Evolutionary conservation across 2,329 filamentous ascomycete genomes (phyloP).

Genomic region (Atkinsonella hypoxylon): DNA sequence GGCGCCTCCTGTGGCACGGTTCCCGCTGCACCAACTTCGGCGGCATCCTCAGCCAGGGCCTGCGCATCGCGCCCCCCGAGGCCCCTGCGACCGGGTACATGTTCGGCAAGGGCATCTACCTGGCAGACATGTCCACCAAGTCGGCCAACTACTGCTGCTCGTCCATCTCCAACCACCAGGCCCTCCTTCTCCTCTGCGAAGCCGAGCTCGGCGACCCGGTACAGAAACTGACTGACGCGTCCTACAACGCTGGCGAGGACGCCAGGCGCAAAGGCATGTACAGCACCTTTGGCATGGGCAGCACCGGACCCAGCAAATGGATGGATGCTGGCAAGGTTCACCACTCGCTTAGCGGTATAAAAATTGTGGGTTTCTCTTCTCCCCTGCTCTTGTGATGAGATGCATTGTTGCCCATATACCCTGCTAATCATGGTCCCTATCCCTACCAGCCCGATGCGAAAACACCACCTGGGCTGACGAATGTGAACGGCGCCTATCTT

Average conservation of each 20-base stretch:
- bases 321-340: slow-evolving; percentile 62
- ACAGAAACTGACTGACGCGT: slow-evolving; percentile 44
- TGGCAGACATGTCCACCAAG: slow-evolving; percentile 77
- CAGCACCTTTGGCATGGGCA: slow-evolving; percentile 61
- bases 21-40: slow-evolving; percentile 75
- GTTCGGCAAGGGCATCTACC: slow-evolving; percentile 84
- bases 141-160: slow-evolving; percentile 66
- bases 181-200: slow-evolving; percentile 71
- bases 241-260: slow-evolving; percentile 51
- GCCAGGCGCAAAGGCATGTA: slow-evolving; percentile 48
- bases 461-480: slow-evolving; percentile 34
- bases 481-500: slow-evolving; percentile 33
- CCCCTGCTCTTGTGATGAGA: background rate
- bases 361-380: slow-evolving; percentile 43
- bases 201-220: slow-evolving; percentile 65
- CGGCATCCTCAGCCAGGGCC: slow-evolving; percentile 75
- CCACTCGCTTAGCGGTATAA: slow-evolving; percentile 50
- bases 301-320: slow-evolving; percentile 54
- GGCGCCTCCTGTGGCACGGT: slow-evolving; percentile 78
- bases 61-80: slow-evolving; percentile 80
- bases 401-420: too few species aligned
- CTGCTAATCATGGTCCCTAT: background rate
- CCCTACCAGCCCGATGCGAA: slow-evolving; percentile 35
- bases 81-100: slow-evolving; percentile 73
- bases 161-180: slow-evolving; percentile 51